phyloP scores from a whole-genome alignment of 1,284 basidiomycete species.

The Cryptococcus sp. region DNA sequence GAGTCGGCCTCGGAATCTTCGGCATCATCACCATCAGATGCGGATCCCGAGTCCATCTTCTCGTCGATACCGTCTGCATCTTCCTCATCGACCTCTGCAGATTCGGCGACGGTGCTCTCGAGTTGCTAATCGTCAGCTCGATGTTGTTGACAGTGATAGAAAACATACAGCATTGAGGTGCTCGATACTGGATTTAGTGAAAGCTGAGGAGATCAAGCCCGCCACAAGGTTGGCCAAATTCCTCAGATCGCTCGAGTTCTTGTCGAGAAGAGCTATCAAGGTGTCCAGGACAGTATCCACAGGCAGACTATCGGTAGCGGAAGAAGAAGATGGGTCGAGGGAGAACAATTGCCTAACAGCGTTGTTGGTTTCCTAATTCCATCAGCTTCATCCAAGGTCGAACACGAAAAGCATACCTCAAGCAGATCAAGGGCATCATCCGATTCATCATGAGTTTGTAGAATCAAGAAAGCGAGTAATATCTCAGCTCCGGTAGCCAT shows the following conservation, averaged over 20 bases:
- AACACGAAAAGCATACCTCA: slow-evolving; percentile 53
- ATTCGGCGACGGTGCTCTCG: slow-evolving; percentile 52
- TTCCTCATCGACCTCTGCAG: slow-evolving; percentile 49
- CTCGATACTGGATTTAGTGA: slow-evolving; percentile 72
- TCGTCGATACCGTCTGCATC: slow-evolving; percentile 51
- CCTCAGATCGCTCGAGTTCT: slow-evolving; percentile 75
- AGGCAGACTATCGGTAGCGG: slow-evolving; percentile 54
- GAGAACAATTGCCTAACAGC: slow-evolving; percentile 29
- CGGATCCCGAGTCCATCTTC: slow-evolving; percentile 37
- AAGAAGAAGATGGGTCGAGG: slow-evolving; percentile 47
- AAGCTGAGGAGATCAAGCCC: slow-evolving; percentile 63
- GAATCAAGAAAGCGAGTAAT: slow-evolving; percentile 62
- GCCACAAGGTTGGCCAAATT: slow-evolving; percentile 79
- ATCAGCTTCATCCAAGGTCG: neutral
- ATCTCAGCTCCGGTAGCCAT: slow-evolving; percentile 59
- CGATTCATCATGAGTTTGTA: slow-evolving; percentile 66
- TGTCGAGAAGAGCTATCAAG: slow-evolving; percentile 83
- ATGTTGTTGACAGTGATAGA: neutral
- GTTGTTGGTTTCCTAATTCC: slow-evolving; percentile 20
- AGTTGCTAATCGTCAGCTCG: slow-evolving; percentile 61
- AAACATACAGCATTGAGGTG: slow-evolving; percentile 72
- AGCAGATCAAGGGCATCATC: slow-evolving; percentile 58
- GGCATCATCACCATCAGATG: slow-evolving; percentile 53
- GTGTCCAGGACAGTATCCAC: slow-evolving; percentile 83
- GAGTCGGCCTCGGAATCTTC: slow-evolving; percentile 55